phyloP scores from a whole-genome alignment of 75 land plant species.

The Pseudotsuga menziesii region DNA sequence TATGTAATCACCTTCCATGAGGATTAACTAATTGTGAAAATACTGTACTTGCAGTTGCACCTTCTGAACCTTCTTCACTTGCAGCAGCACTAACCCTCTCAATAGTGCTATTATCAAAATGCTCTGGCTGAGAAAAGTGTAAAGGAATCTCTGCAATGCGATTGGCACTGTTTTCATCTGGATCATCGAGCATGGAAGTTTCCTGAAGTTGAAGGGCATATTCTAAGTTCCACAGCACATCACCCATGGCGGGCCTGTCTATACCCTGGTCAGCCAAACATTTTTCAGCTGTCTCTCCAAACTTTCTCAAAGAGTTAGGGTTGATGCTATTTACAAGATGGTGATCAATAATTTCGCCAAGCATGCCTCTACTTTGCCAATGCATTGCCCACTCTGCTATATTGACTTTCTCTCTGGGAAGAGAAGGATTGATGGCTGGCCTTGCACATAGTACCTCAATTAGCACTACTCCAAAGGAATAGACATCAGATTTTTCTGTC shows the following conservation, averaged over 20 bases:
- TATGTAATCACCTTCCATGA: no score
- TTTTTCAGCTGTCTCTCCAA: constrained; percentile 78
- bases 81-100: constrained; percentile 23
- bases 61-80: constrained; percentile 15
- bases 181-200: constrained; percentile 24
- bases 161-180: constrained; percentile 21
- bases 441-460: constrained; percentile 84
- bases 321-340: constrained; percentile 37
- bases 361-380: constrained; percentile 73
- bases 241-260: constrained; percentile 89
- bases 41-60: no score
- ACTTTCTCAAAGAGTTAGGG: constrained; percentile 63
- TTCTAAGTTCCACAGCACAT: constrained; percentile 87
- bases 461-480: constrained; percentile 93
- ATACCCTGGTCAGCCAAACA: constrained; percentile 76
- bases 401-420: constrained; percentile 80
- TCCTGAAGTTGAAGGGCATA: constrained; percentile 85
- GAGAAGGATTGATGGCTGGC: constrained; percentile 71
- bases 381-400: constrained; percentile 90
- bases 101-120: constrained; percentile 37
- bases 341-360: constrained; percentile 69
- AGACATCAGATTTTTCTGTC: constrained; percentile 80
- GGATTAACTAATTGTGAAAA: no score
- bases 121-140: constrained; percentile 22
- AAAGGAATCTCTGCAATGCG: constrained; percentile 25